Conservation (phyloP, 2,329 filamentous ascomycete species). For the Sclerotinia minor region DNA sequence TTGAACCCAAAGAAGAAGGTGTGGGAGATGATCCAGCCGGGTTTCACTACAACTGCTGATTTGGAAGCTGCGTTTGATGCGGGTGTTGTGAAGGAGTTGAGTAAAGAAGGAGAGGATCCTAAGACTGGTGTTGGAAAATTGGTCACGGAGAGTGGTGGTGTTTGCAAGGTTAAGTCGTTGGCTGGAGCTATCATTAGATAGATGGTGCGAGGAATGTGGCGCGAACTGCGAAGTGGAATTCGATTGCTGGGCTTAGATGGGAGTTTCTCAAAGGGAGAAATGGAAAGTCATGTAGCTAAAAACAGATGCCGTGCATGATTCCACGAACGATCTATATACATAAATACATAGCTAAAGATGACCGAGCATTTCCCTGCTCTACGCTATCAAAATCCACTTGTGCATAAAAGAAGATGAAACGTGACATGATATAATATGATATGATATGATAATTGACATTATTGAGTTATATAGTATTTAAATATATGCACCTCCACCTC, state of each 20-base stretch:
- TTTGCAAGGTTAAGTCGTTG: slow-evolving; percentile 81
- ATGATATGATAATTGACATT: slow-evolving; percentile 5
- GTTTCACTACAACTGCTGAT: slow-evolving; percentile 82
- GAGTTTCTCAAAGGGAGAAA: not conserved
- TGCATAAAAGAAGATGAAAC: not conserved
- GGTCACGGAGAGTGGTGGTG: slow-evolving; percentile 72
- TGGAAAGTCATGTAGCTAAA: not conserved
- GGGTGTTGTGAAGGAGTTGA: slow-evolving; percentile 70
- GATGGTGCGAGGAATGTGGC: not conserved
- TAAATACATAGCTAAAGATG: not conserved
- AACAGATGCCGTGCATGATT: not conserved
- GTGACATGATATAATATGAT: not conserved
- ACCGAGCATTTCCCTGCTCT: not conserved
- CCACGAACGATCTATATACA: not conserved
- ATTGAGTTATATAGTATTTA: not conserved
- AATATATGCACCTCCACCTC: not conserved
- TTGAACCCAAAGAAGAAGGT: slow-evolving; percentile 99
- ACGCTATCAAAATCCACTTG: not conserved
- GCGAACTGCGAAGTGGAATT: not conserved
- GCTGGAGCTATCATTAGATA: slow-evolving; percentile 82
- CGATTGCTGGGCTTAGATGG: not conserved
- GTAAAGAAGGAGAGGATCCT: slow-evolving; percentile 62
- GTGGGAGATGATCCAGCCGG: slow-evolving; percentile 95
- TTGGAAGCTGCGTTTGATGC: slow-evolving; percentile 88
- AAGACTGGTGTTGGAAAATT: slow-evolving; percentile 57